Evolutionary conservation across 208 protist species (phyloP).

Genomic region (Leishmania guyanensis): DNA sequence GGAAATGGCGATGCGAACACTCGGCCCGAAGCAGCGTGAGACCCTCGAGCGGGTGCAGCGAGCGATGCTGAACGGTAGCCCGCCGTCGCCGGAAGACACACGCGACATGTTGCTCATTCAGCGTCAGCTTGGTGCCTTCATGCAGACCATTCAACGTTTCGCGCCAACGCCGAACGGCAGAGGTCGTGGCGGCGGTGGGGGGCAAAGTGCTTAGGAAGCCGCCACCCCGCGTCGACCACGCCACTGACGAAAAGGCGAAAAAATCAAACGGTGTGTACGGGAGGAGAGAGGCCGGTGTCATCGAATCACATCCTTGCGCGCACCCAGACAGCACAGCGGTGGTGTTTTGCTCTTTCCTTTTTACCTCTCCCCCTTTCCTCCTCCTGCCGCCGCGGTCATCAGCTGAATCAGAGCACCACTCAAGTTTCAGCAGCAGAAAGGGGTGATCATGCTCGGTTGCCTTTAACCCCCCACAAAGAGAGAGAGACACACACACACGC

Average conservation of each 20-base stretch:
- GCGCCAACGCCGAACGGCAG: conserved; percentile 10
- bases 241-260: not conserved
- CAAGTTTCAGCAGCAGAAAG: not conserved
- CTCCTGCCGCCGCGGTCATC: not conserved
- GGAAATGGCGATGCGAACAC: conserved; percentile 74
- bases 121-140: conserved; percentile 75
- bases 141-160: conserved; percentile 78
- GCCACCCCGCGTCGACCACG: not conserved
- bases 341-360: too few relatives aligned
- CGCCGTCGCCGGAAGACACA: conserved; percentile 63
- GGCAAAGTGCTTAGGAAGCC: not conserved
- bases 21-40: conserved; percentile 52
- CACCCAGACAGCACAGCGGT: not conserved
- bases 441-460: not conserved
- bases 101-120: conserved; percentile 75
- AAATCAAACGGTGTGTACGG: not conserved
- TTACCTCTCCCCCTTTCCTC: too few relatives aligned
- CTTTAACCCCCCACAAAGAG: not conserved
- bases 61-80: conserved; percentile 55
- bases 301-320: not conserved
- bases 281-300: not conserved
- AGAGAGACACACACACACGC: not conserved
- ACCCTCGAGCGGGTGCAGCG: conserved; percentile 64
- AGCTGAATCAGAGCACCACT: not conserved
- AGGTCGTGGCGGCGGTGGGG: conserved; percentile 5